Base-by-base conservation (phyloP, 2,329 filamentous ascomycete species). In the Cladosporium sp. region DNA sequence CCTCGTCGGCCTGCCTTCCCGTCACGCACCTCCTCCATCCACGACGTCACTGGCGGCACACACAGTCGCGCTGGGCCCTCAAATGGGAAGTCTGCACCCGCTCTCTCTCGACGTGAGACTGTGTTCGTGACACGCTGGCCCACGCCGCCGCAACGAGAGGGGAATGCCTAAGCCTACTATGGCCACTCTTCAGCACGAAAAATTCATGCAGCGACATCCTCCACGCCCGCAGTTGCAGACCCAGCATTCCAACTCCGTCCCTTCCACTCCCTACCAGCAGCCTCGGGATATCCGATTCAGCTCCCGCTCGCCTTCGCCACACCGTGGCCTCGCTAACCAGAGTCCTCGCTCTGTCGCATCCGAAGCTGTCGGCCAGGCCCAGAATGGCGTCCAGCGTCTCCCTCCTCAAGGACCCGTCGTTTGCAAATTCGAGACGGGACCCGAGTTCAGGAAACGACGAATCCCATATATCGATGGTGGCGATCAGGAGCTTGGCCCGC, bases 301-400 rank as follows among this genome's bases (percentile, higher is more conserved):
- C 65, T 93, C 90, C 41, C 80, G 81, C 62, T 84, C 83, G 27
- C 91, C 89, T 8, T 96, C 91, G 13, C 91, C 92, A 32, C 86
- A 80, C 59, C 82, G 75, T 49, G 73, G 84, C 46, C 77, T 82
- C 42, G 83, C 82, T 57, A 88, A 84, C 67, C 88, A 91, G 59
- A 96, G 92, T 12, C 93, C 92, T 33, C 84, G 87, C 53, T 96
- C 92, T 3, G 88, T 87, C 15, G 91, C 92, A 61, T 95, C 90
- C 40, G 92, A 96, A 69, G 87, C 88, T 19, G 91, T 88, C 63
- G 83, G 86, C 56, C 78, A 82, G 27, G 53, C 45, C 29, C 79
- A 83, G 53, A 82, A 83, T 53, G 75, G 84, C 16, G 82, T 82
- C 19, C 77, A 78, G 8, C 74, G 74, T 22, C 66, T 73, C 57